phyloP scores from a whole-genome alignment of 2,329 filamentous ascomycete genomes.

The Albifimbria verrucaria region DNA sequence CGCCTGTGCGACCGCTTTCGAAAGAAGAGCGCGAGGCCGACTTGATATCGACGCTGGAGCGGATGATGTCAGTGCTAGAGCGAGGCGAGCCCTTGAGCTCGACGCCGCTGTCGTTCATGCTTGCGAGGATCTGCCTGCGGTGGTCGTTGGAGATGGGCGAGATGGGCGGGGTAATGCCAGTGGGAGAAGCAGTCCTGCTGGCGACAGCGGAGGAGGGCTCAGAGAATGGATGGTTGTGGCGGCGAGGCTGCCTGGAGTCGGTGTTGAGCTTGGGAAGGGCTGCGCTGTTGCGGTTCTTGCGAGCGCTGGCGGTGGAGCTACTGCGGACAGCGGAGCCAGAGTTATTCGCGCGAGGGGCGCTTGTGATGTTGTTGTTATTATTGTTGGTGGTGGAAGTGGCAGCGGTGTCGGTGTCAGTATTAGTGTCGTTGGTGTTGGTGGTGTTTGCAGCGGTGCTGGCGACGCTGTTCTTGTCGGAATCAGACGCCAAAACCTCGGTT shows the following conservation, averaged over 20 bases:
- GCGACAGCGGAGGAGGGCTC: neutral
- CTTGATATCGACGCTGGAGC: slow-evolving; percentile 20
- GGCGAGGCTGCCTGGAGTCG: neutral
- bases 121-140: slow-evolving; percentile 16
- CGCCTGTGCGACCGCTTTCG: slow-evolving; percentile 33
- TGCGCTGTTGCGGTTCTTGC: too few species aligned
- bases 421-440: slow-evolving; percentile 3
- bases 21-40: slow-evolving; percentile 20
- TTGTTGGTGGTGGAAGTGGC: neutral
- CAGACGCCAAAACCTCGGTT: slow-evolving; percentile 4
- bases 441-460: slow-evolving; percentile 8
- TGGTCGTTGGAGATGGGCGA: slow-evolving; percentile 7
- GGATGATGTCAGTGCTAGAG: slow-evolving; percentile 25
- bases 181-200: slow-evolving; percentile 1
- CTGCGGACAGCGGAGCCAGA: too few species aligned
- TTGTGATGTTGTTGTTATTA: too few species aligned
- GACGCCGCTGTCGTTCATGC: slow-evolving; percentile 29
- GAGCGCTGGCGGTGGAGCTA: too few species aligned
- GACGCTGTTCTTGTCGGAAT: neutral
- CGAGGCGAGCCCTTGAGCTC: slow-evolving; percentile 25
- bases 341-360: too few species aligned
- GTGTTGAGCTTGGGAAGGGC: too few species aligned
- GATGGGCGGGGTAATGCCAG: slow-evolving; percentile 9
- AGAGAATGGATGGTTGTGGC: too few species aligned
- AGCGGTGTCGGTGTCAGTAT: neutral